phyloP scores from a whole-genome alignment of 2,329 filamentous ascomycete species.

The Ophiostoma himal-ulmi region DNA sequence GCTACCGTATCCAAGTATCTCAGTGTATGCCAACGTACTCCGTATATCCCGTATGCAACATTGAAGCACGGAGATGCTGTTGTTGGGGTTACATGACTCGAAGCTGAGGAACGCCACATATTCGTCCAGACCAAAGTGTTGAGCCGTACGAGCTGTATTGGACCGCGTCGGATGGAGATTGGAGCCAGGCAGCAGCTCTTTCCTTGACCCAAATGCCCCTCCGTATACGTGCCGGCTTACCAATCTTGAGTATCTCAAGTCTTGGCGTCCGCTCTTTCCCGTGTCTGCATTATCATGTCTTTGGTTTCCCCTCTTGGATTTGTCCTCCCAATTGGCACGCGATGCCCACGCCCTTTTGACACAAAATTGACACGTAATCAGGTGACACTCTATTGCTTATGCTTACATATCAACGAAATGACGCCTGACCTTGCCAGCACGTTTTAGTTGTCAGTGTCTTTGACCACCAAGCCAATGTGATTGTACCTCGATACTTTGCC shows the following conservation, averaged over 20 bases:
- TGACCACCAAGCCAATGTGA: neutral
- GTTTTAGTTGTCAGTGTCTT: neutral
- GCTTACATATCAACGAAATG: neutral
- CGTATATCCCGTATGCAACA: neutral
- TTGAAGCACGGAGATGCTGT: neutral
- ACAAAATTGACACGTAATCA: slow-evolving; percentile 22
- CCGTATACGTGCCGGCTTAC: neutral
- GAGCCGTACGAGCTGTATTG: neutral
- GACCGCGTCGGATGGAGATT: neutral
- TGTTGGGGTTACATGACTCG: neutral
- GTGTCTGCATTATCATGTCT: neutral
- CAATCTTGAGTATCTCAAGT: neutral
- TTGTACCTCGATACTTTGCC: neutral
- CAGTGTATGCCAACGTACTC: too few species aligned
- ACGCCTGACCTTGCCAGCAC: neutral
- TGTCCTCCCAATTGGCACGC: neutral
- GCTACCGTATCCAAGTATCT: neutral
- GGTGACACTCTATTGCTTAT: slow-evolving; percentile 14
- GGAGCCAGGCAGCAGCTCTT: neutral
- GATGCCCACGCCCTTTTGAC: slow-evolving; percentile 19
- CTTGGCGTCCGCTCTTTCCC: neutral
- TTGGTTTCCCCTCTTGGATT: neutral
- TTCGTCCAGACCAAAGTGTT: neutral
- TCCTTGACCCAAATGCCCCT: neutral
- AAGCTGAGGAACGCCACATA: slow-evolving; percentile 5